phyloP scores from a whole-genome alignment of 2,329 filamentous ascomycete genomes.

The Neurospora sp. region DNA sequence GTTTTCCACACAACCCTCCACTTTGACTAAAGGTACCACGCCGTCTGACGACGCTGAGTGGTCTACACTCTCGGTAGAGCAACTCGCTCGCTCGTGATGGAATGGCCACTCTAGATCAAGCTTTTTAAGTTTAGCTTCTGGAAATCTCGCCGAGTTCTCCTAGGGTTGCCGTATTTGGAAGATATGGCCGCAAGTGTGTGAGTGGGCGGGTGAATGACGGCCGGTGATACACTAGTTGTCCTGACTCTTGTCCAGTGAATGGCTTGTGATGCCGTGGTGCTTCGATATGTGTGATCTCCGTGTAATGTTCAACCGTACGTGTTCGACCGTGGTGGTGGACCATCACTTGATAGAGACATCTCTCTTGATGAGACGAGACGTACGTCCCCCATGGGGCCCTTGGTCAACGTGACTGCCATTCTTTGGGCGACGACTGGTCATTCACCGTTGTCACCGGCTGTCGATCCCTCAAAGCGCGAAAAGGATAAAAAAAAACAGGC shows the following conservation, averaged over 20 bases:
- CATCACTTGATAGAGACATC: not conserved
- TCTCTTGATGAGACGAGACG: not conserved
- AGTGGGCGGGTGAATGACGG: not conserved
- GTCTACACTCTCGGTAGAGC: not conserved
- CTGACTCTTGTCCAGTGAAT: not conserved
- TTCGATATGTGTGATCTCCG: not conserved
- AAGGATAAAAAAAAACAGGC: not conserved
- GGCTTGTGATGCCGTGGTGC: not conserved
- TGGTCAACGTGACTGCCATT: not conserved
- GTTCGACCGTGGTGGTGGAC: not conserved
- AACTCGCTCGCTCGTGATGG: not conserved
- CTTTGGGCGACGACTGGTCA: not conserved
- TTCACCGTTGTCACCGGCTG: not conserved
- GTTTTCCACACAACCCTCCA: not conserved
- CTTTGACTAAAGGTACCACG: not conserved
- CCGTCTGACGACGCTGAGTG: not conserved
- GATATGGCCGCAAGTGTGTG: not conserved
- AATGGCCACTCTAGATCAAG: not conserved
- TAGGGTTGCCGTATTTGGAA: not conserved
- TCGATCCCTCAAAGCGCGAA: not conserved
- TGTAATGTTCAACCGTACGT: not conserved
- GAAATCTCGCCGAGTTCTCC: not conserved
- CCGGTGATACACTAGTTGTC: not conserved
- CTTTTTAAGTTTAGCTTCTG: not conserved
- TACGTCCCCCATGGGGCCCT: not conserved